Evolutionary conservation across 139 green algal genomes (phyloP).

Genomic region (Tetratostichococcus sp.): DNA sequence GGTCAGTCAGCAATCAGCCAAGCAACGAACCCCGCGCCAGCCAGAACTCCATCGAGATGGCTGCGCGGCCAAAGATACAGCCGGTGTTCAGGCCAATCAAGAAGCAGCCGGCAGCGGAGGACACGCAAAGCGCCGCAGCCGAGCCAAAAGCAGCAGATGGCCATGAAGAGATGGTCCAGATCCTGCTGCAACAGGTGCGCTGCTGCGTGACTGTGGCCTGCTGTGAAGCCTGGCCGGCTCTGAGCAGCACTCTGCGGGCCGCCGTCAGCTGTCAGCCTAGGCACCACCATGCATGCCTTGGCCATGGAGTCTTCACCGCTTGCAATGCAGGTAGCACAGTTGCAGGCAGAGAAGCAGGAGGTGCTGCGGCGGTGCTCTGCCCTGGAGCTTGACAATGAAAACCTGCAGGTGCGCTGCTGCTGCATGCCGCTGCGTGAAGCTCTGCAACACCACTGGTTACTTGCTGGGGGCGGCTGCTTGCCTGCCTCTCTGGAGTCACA

Average conservation of each 20-base stretch:
- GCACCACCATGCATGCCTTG: no score
- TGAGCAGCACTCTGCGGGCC: no score
- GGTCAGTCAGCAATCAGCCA: background rate
- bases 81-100: background rate
- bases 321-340: background rate
- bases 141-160: background rate
- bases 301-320: no score
- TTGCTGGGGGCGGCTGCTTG: no score
- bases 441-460: no score
- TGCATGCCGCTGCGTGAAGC: no score
- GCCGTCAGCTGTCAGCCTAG: no score
- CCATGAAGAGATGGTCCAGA: background rate
- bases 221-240: no score
- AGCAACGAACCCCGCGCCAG: background rate
- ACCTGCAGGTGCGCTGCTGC: background rate
- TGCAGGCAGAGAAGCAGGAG: background rate
- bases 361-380: background rate
- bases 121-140: background rate
- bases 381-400: background rate
- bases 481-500: no score
- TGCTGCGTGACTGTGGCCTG: no score
- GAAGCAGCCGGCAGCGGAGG: background rate
- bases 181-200: background rate
- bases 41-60: no score
- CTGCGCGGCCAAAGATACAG: background rate